Conservation (phyloP, 805 yeast species). For the Lipomyces sp. region DNA sequence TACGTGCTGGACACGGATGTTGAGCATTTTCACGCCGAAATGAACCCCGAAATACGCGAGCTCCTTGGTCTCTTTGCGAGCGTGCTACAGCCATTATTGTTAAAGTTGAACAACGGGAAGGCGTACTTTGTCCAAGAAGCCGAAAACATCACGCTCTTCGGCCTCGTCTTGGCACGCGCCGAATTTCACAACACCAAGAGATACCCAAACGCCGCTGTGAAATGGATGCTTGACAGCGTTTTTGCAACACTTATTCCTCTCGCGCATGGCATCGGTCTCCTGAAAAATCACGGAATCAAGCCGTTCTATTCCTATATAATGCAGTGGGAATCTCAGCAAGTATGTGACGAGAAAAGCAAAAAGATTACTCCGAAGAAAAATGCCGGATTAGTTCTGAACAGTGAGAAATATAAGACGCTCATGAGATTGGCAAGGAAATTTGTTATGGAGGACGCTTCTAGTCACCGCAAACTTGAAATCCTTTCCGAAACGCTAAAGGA, state of each 20-base stretch:
- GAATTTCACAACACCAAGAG: constrained; percentile 1
- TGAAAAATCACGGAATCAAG: constrained; percentile 76
- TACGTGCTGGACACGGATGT: constrained; percentile 70
- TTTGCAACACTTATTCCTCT: constrained; percentile 62
- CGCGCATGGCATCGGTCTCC: constrained; percentile 51
- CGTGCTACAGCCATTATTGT: constrained; percentile 65
- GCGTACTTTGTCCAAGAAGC: constrained; percentile 68
- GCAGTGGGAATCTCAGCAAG: constrained; percentile 35
- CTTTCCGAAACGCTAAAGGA: constrained; percentile 16
- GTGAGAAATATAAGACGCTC: constrained; percentile 30
- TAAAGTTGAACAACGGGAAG: constrained; percentile 56
- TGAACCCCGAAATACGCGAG: constrained; percentile 53
- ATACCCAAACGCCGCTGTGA: background rate
- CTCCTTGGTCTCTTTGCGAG: constrained; percentile 54
- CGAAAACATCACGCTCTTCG: constrained; percentile 61
- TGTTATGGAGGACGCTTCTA: constrained; percentile 42
- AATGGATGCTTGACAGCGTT: constrained; percentile 26
- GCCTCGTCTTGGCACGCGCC: constrained; percentile 60
- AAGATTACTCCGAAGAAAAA: constrained; percentile 17
- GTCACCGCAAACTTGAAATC: constrained; percentile 63
- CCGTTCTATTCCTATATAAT: constrained; percentile 65
- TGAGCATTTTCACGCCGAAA: constrained; percentile 55
- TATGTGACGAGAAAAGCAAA: background rate
- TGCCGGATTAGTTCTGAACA: constrained; percentile 1
- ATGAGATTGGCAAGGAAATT: constrained; percentile 46